Percentiles rank a stretch among this genome's conserved stretches.
These are phyloP conservation scores for Aspergillus melleus DNA, from an alignment of 2,329 filamentous ascomycete species.

Conservation along the genomic window DNA sequence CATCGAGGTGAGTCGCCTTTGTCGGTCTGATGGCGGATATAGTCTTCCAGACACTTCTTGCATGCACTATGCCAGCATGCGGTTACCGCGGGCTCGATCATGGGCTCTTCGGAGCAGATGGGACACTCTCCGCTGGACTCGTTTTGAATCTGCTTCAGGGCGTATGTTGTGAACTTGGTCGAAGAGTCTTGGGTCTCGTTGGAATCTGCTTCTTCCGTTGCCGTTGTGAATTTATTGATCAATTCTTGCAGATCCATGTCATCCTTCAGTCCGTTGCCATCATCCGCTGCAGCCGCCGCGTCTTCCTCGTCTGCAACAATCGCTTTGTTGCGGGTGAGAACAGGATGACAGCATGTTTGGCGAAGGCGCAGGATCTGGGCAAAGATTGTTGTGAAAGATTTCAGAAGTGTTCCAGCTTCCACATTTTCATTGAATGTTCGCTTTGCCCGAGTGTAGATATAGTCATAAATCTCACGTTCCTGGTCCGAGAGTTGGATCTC, in stretches of 20 bases:
- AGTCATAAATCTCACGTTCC: slow-evolving; percentile 88
- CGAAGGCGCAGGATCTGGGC: slow-evolving; percentile 91
- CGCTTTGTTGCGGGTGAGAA: slow-evolving; percentile 81
- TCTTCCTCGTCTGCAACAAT: slow-evolving; percentile 86
- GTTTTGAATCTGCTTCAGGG: slow-evolving; percentile 85
- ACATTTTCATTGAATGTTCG: slow-evolving; percentile 81
- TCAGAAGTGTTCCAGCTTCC: slow-evolving; percentile 88
- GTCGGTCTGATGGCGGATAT: slow-evolving; percentile 81
- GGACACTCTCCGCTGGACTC: slow-evolving; percentile 89
- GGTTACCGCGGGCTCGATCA: slow-evolving; percentile 91
- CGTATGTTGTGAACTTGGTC: slow-evolving; percentile 80
- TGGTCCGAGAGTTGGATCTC: slow-evolving; percentile 80
- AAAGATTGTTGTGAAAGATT: slow-evolving; percentile 95
- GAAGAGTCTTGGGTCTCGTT: slow-evolving; percentile 54
- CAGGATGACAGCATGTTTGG: slow-evolving; percentile 91
- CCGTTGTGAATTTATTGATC: slow-evolving; percentile 77
- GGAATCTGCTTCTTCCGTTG: slow-evolving; percentile 58
- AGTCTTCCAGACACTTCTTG: slow-evolving; percentile 86
- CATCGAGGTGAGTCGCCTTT: slow-evolving; percentile 76
- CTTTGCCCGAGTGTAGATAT: slow-evolving; percentile 81
- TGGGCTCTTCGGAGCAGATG: slow-evolving; percentile 91
- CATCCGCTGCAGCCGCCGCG: slow-evolving; percentile 73
- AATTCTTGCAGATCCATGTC: slow-evolving; percentile 93
- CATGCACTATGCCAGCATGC: slow-evolving; percentile 98
- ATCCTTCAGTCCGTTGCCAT: slow-evolving; percentile 78